A percentile compares a stretch with the other conserved stretches of the same genome.
phyloP scores from a whole-genome alignment of 208 protist genomes.

The Leishmania arabica region DNA sequence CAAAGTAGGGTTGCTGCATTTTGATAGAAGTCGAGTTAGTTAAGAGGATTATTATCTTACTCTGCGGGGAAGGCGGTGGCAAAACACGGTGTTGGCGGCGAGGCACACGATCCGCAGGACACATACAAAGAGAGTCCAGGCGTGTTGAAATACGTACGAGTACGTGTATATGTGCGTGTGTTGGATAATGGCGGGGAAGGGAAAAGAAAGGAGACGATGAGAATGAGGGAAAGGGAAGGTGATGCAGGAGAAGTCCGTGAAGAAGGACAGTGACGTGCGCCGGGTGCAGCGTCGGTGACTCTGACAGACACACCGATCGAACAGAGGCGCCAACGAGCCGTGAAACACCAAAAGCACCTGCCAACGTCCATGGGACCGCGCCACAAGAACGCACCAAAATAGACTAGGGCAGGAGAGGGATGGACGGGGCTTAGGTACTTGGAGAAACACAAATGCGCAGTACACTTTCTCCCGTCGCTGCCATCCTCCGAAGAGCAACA shows the following conservation, averaged over 20 bases:
- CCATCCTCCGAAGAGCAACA: neutral
- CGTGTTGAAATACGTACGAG: slow-evolving; percentile 4
- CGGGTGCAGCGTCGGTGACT: neutral
- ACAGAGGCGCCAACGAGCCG: slow-evolving; percentile 4
- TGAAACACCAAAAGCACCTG: slow-evolving; percentile 10
- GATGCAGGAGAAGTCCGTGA: slow-evolving; percentile 9
- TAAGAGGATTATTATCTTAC: slow-evolving; percentile 30
- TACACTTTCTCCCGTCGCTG: neutral
- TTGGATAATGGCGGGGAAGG: neutral
- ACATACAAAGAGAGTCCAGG: neutral
- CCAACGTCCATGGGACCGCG: neutral
- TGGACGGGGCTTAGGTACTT: neutral
- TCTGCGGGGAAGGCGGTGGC: neutral
- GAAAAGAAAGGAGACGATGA: slow-evolving; percentile 17
- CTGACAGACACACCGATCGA: neutral
- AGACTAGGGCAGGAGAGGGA: no score
- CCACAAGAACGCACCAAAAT: neutral
- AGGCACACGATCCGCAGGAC: slow-evolving; percentile 3
- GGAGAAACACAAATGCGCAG: no score
- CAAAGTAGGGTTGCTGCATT: slow-evolving; percentile 71
- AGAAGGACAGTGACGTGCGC: neutral
- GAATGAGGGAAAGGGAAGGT: slow-evolving; percentile 1
- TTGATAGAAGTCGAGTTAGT: slow-evolving; percentile 15
- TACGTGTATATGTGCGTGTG: slow-evolving; percentile 12
- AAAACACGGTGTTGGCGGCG: neutral